These are phyloP conservation scores for Syzygium malaccense DNA, from an alignment of 441 rosid species.

Conservation along the genomic window DNA sequence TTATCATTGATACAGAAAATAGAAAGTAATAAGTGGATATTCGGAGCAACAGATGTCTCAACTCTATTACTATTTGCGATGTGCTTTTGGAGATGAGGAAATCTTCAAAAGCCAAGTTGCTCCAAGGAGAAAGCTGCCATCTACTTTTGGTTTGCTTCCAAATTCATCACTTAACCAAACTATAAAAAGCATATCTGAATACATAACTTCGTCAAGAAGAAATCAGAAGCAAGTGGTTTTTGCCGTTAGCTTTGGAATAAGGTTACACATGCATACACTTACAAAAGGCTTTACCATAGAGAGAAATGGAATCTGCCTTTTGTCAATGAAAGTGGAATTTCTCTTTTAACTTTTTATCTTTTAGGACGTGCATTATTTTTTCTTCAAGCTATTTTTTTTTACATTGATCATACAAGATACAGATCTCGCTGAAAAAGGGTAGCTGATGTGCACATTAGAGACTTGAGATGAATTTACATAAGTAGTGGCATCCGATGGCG, in stretches of 20 bases:
- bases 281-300: neutral
- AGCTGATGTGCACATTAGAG: neutral
- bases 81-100: neutral
- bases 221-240: neutral
- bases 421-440: neutral
- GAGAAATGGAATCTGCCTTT: neutral
- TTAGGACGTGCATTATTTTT: neutral
- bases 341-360: neutral
- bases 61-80: neutral
- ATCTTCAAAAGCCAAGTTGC: neutral
- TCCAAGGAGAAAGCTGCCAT: neutral
- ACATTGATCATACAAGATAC: neutral
- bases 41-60: neutral
- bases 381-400: neutral
- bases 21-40: neutral
- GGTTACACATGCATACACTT: neutral
- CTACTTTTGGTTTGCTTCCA: neutral
- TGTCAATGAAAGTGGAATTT: neutral
- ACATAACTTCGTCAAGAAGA: neutral
- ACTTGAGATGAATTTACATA: neutral
- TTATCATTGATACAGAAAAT: neutral
- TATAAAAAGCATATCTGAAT: neutral
- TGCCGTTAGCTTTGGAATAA: neutral
- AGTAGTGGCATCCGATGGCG: fast-evolving
- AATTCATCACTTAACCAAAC: neutral